These are phyloP conservation scores for Alternaria rosae DNA, from an alignment of 2,329 filamentous ascomycete genomes.

Conservation along the genomic window DNA sequence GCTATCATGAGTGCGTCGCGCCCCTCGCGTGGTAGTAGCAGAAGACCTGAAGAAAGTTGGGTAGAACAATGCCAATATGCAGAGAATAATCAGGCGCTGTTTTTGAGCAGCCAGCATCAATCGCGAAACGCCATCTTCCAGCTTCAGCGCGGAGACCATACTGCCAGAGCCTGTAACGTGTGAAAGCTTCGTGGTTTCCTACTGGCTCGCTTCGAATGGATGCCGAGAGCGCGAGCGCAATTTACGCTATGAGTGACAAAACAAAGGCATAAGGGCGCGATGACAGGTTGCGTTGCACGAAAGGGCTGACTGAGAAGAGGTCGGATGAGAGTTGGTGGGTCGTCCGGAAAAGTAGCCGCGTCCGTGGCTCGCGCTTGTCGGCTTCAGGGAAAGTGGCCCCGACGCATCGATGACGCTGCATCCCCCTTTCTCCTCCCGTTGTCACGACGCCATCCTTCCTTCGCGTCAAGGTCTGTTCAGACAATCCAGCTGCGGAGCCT, in stretches of 20 bases:
- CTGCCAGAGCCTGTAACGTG: neutral
- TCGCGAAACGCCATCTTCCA: neutral
- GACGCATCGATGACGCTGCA: slow-evolving; percentile 11
- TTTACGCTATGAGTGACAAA: neutral
- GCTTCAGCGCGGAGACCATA: neutral
- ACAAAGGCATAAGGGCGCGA: neutral
- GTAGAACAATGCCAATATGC: neutral
- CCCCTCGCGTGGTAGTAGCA: neutral
- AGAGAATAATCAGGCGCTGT: neutral
- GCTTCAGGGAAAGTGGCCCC: neutral
- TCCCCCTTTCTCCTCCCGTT: neutral
- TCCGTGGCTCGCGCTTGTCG: neutral
- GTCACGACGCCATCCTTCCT: neutral
- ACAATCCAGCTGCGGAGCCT: neutral
- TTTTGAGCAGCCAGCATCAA: neutral
- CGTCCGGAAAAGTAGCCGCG: neutral
- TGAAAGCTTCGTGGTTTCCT: neutral
- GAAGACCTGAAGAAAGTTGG: neutral
- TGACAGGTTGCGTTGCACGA: neutral
- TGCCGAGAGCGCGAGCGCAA: neutral
- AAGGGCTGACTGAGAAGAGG: slow-evolving; percentile 4
- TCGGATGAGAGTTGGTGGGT: slow-evolving; percentile 3
- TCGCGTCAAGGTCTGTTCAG: neutral
- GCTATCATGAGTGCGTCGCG: no score
- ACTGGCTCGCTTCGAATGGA: neutral